A percentile compares a stretch with the other conserved stretches of the same genome.
These are phyloP conservation scores for Sarocladium kiliense DNA, from an alignment of 2,329 filamentous ascomycete genomes.

Conservation along the genomic window DNA sequence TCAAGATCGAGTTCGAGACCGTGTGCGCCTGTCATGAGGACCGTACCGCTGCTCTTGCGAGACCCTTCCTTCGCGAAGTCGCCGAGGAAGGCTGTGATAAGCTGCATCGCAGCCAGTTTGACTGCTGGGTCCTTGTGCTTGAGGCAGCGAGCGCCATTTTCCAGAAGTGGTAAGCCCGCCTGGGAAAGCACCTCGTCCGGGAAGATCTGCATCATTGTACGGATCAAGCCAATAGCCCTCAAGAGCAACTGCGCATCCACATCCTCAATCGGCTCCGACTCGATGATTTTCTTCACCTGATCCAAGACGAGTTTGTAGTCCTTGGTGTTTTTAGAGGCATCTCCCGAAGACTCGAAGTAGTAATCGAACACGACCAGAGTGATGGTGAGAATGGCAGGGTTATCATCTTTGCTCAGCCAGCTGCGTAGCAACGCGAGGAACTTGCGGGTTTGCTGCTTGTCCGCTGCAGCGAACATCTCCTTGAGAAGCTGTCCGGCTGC, in stretches of 20 bases:
- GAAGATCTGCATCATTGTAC: conserved; percentile 61
- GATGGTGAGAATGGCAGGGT: conserved; percentile 63
- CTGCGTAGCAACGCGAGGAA: conserved; percentile 67
- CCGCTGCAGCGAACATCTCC: conserved; percentile 73
- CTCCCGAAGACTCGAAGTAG: conserved; percentile 68
- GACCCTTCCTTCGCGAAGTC: conserved; percentile 64
- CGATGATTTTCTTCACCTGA: conserved; percentile 48
- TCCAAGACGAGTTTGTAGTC: conserved; percentile 61
- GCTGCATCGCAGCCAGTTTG: conserved; percentile 68
- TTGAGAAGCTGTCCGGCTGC: conserved; percentile 76
- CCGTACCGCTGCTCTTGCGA: conserved; percentile 18
- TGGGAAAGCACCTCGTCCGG: conserved; percentile 58
- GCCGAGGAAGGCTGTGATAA: conserved; percentile 72
- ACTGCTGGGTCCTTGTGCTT: conserved; percentile 68
- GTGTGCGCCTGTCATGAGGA: conserved; percentile 48
- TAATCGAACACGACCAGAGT: conserved; percentile 77
- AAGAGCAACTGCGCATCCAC: conserved; percentile 68
- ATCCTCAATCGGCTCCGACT: conserved; percentile 46
- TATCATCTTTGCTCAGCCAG: conserved; percentile 74
- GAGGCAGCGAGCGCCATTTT: conserved; percentile 60
- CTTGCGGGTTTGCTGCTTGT: conserved; percentile 63
- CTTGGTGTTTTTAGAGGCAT: conserved; percentile 55
- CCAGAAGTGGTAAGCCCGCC: conserved; percentile 64
- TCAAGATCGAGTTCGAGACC: conserved; percentile 63
- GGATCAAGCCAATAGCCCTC: conserved; percentile 64